Evolutionary conservation across 139 green algal genomes (phyloP), one percentile per base, ranked within the genome.

Genomic region (Penium margaritaceum): DNA sequence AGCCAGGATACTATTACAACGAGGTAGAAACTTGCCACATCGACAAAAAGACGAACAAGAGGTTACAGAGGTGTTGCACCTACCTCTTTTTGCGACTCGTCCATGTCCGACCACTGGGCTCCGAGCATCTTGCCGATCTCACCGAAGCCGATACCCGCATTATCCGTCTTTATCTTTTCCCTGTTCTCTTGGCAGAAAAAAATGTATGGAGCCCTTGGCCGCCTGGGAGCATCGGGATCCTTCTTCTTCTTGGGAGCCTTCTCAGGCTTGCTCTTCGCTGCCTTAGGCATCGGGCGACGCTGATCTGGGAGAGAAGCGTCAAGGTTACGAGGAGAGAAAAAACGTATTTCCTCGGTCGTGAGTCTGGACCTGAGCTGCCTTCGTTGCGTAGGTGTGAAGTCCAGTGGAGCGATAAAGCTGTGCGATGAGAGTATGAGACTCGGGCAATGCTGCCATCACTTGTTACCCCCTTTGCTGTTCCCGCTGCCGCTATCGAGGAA

Each of bases 131-230:
- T 86, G n/a, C 81, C 85, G 30, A 81, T 84, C 84, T 63, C 85
- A 58, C 70, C 86, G 35, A 76, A 87, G 63, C n/a, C 57, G 3
- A 80, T 17, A 34, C 78, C 54, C 47, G 72, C 72, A 39, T 85
- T 77, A 9, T 79, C 61, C 12, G 32, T 21, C 61, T 84, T 84
- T 33, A 87, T 67, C 32, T 72, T 39, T 21, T 68, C 70, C 24
- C 87, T 85, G 43, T 82, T 70, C 47, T 87, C 84, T 41, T 87
- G 82, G 72, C 72, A 85, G 72, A 88, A 91, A 63, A 83, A 89
- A 72, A 91, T 89, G 83, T 90, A 91, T 24, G 87, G 81, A 19
- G 78, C 82, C 27, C 70, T 55, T 7, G 84, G 79, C 68, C 85
- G 81, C 77, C 88, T 90, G 30, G 86, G 86, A 14, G 75, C 78